Conservation (phyloP, 2,329 filamentous ascomycete genomes). For the Lasiodiplodia sp. region DNA sequence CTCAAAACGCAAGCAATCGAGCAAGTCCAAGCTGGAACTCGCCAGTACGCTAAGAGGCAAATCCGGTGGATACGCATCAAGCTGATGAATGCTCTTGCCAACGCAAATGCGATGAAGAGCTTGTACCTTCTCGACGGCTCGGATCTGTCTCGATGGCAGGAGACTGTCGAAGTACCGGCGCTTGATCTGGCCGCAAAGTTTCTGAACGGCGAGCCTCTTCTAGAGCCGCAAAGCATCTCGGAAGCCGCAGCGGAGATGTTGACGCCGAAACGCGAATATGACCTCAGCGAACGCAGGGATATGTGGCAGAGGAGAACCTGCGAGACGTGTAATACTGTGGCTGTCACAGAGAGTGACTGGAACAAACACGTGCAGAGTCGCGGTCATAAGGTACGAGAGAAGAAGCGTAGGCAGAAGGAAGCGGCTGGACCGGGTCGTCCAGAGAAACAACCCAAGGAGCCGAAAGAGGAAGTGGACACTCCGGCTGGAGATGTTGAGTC, state of each 20-base stretch:
- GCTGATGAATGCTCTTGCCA: conserved; percentile 72
- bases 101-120: conserved; percentile 60
- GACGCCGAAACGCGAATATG: conserved; percentile 61
- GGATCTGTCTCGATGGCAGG: conserved; percentile 67
- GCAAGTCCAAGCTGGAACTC: conserved; percentile 80
- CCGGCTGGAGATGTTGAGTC: not conserved
- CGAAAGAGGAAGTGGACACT: not conserved
- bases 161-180: conserved; percentile 71
- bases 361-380: conserved; percentile 62
- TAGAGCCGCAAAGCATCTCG: conserved; percentile 63
- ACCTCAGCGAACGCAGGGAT: conserved; percentile 52
- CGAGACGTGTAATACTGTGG: conserved; percentile 69
- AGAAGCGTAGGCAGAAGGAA: conserved; percentile 41
- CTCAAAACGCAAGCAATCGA: conserved; percentile 70
- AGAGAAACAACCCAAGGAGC: not conserved
- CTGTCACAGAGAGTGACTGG: conserved; percentile 66
- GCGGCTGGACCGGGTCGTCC: not conserved
- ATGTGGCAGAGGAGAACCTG: conserved; percentile 67
- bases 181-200: conserved; percentile 68
- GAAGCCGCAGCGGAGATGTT: conserved; percentile 63
- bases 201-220: conserved; percentile 62
- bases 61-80: conserved; percentile 87
- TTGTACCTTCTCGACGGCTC: conserved; percentile 86
- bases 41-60: conserved; percentile 87
- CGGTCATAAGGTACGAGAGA: conserved; percentile 53